Percentiles rank a stretch among this genome's conserved stretches.
Conservation (phyloP, 148 eudicot species). For the Persicaria tinctoria region DNA sequence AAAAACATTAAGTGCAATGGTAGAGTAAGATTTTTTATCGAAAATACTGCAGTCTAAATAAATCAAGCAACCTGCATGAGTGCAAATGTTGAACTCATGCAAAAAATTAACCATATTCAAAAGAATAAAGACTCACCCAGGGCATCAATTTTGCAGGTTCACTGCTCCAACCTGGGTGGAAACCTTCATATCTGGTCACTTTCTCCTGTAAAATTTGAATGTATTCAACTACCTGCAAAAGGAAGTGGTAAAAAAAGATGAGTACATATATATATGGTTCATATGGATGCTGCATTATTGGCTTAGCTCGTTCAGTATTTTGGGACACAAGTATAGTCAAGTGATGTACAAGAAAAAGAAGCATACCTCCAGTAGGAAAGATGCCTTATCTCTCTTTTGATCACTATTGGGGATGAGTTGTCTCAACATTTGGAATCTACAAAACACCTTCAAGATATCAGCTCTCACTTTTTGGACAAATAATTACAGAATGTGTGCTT, state of each 20-base stretch:
- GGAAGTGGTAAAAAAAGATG: neutral
- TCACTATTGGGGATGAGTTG: constrained; percentile 84
- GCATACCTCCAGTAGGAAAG: constrained; percentile 78
- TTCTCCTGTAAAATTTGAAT: constrained; percentile 69
- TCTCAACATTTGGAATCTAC: constrained; percentile 82
- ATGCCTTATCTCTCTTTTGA: constrained; percentile 90
- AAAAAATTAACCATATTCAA: neutral
- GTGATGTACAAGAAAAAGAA: constrained; percentile 1
- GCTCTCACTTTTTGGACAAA: neutral
- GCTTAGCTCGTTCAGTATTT: neutral
- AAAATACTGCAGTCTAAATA: neutral
- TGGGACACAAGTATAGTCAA: neutral
- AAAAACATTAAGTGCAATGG: neutral
- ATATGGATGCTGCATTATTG: neutral
- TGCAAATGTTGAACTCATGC: neutral
- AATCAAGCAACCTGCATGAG: neutral
- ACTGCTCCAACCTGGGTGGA: constrained; percentile 53
- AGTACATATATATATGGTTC: neutral
- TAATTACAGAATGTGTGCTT: neutral
- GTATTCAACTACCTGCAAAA: constrained; percentile 77
- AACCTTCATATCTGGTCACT: constrained; percentile 56
- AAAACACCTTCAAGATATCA: constrained; percentile 9
- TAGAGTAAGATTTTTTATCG: neutral
- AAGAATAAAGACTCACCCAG: constrained; percentile 41
- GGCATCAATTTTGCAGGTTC: constrained; percentile 61